These are phyloP conservation scores for Neurospora cerealis DNA, from an alignment of 495 filamentous ascomycete species.

Conservation along the genomic window DNA sequence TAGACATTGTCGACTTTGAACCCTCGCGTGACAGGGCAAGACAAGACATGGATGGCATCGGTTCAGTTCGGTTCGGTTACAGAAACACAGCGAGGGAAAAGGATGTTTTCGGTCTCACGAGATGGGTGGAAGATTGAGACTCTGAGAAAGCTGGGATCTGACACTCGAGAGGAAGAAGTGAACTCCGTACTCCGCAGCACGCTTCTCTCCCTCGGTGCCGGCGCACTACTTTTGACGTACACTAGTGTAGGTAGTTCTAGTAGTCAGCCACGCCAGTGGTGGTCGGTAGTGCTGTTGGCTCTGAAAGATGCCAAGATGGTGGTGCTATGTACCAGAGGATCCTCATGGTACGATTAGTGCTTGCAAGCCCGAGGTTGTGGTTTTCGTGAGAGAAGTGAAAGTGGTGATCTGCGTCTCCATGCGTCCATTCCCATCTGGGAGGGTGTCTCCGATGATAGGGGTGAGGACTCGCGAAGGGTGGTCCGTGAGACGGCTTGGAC, in stretches of 20 bases:
- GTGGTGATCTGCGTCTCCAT: background rate
- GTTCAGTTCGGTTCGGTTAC: background rate
- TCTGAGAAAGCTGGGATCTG: background rate
- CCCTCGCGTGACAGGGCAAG: background rate
- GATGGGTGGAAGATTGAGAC: background rate
- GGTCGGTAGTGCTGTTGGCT: no score
- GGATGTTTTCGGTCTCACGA: background rate
- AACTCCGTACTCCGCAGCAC: background rate
- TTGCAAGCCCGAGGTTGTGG: background rate
- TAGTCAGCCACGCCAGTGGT: background rate
- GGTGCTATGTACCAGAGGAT: background rate
- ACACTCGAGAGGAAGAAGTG: background rate
- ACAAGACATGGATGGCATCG: background rate
- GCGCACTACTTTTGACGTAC: background rate
- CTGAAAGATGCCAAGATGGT: background rate
- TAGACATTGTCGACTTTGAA: background rate
- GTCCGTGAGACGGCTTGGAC: background rate
- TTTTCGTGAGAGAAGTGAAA: background rate
- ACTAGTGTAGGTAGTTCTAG: no score
- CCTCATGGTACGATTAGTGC: background rate
- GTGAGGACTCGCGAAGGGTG: background rate
- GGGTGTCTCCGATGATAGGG: background rate
- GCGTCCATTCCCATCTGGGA: background rate
- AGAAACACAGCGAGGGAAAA: background rate
- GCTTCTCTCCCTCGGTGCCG: background rate